Conservation (phyloP, 257 asterid species). For the Cynanchum wilfordii region DNA sequence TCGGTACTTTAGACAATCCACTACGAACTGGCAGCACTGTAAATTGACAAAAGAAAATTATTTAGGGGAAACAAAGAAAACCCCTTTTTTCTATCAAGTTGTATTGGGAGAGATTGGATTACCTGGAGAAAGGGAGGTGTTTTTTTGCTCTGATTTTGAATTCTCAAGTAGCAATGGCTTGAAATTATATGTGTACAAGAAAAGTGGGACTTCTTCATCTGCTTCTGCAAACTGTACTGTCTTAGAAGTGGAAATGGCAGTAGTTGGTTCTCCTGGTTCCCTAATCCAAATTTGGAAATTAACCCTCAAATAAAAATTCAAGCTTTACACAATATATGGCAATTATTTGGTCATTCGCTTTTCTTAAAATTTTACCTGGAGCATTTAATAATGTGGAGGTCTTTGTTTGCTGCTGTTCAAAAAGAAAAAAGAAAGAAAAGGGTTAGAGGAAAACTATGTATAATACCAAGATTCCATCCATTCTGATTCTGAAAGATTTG, state of each 20-base stretch:
- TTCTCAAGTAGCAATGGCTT: conserved; percentile 27
- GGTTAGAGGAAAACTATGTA: background rate
- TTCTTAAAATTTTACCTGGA: conserved; percentile 26
- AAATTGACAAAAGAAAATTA: background rate
- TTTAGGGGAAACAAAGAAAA: no score
- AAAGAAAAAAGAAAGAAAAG: background rate
- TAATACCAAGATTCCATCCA: background rate
- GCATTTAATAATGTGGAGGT: conserved; percentile 13
- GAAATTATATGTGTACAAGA: conserved; percentile 29
- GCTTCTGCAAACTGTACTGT: conserved; percentile 26
- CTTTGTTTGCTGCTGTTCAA: conserved; percentile 29
- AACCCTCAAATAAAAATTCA: background rate
- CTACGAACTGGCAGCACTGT: conserved; percentile 43
- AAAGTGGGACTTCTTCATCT: conserved; percentile 43
- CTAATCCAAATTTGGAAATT: conserved; percentile 1
- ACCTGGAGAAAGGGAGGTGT: conserved; percentile 29
- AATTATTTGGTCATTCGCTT: no score
- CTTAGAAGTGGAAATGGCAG: conserved; percentile 18
- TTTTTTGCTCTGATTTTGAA: conserved; percentile 16
- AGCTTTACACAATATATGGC: no score
- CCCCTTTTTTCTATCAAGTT: no score
- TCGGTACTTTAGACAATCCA: conserved; percentile 32
- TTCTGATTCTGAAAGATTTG: background rate
- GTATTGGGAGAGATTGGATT: background rate
- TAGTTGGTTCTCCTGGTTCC: background rate